Base-by-base conservation (phyloP, 2,329 filamentous ascomycete species). In the Zymoseptoria passerinii region DNA sequence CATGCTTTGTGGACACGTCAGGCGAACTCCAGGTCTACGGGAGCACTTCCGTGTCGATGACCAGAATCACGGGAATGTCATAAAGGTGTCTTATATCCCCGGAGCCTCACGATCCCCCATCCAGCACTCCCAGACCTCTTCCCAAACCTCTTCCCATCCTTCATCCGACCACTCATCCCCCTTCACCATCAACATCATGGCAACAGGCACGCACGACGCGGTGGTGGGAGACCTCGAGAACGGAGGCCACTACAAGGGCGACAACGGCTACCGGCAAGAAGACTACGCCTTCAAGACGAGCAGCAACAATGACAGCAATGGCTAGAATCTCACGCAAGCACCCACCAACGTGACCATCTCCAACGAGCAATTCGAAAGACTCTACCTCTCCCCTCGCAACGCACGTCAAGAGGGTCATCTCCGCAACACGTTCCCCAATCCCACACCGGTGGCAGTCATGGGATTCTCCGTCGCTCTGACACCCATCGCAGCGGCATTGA, bases 321-420 rank as follows among this genome's bases (percentile, higher is more conserved):
- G 50, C 10, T 40, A 49, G 19, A n/a, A 9, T 20, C 28, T 57
- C 18, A 48, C 51, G 18, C 27, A 40, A 7, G 29, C 28, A 8
- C 27, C 35, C 19, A 59, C 61, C 16, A 61, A 61, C 54, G 63
- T 67, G 20, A 62, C 63, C 8, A 60, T 70, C 9, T 65, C 64
- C 20, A 57, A 63, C n/a, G 65, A 63, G 55, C 61, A 63, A 44
- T 67, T 67, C 58, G 65, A 67, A 49, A 57, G 60, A n/a, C 56
- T 67, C 16, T 67, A 64, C 55, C 59, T 66, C 28, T 59, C 56
- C 9, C 65, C 64, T 1, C 58, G 62, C 53, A 63, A 57, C 29
- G 55, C 40, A 8, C 57, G 52, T 53, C 57, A 59, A 20, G 56
- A 57, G 10, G 58, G 61, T 9, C 57, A 63, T 20, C 56, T 65